Base-by-base conservation (phyloP, 2,329 filamentous ascomycete genomes). In the Zalaria sp. region DNA sequence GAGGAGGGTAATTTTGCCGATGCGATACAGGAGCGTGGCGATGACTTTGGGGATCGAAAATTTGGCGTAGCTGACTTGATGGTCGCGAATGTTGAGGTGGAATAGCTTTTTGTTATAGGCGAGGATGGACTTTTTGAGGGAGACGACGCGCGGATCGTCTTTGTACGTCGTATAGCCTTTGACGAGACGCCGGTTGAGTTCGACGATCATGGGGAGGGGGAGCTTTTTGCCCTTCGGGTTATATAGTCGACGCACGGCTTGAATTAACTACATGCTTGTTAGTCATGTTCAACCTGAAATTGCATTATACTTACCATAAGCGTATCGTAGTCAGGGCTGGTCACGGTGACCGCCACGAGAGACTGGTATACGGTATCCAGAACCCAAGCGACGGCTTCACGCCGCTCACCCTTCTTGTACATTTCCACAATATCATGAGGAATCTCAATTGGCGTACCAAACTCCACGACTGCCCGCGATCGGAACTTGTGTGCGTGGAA, bases 401-500 rank as follows among this genome's bases (percentile, higher is more conserved):
- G 75, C 51, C 85, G 77, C 57, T 93, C 78, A 43, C 86, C 86
- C 48, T 73, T 77, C 60, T 80, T 82, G 65, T 94, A 96, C 62
- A 86, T 79, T 47, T 88, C 74, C 4, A 95, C 85, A 29, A 95
- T 66, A 54, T 93, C 83, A 18, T 69, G 68, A 1, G 87, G 82
- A 6, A 96, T 79, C 50, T 93, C 83, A 47, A 96, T 80, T 0
- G 91, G 87, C 26, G 77, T 80, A 5, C 91, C 91, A 53, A 96
- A 98, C 57, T 98, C 91, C 46, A 96, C 80, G 4, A 98, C 89
- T 31, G 89, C 91, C 57, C 91, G 77, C 48, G 89, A 96, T 37
- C 89, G 82, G 64, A 98, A 98, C 61, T 96, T 98, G 71, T 98
- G 89, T 0, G 89, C 84, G 62, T 96, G 89, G 65, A 98, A 98